Evolutionary conservation across 2,329 filamentous ascomycete species (phyloP).

Genomic region (Fusarium armeniacum): DNA sequence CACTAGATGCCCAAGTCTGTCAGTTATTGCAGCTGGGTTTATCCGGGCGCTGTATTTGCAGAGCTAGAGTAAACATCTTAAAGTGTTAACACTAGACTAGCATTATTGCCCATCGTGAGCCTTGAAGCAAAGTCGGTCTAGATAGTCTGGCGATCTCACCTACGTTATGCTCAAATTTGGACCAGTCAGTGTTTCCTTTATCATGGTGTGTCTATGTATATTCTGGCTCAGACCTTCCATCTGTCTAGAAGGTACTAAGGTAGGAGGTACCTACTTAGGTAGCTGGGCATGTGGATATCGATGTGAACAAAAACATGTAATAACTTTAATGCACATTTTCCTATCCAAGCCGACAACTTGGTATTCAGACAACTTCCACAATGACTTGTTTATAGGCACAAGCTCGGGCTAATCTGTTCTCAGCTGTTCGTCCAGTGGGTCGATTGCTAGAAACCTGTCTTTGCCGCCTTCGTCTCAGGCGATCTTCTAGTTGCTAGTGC

Average conservation of each 20-base stretch:
- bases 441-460: constrained; percentile 18
- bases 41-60: background rate
- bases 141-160: background rate
- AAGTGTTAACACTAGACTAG: background rate
- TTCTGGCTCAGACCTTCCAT: background rate
- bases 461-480: constrained; percentile 10
- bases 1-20: background rate
- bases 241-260: background rate
- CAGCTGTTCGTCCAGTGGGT: constrained; percentile 1
- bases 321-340: background rate
- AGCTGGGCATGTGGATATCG: background rate
- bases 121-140: background rate
- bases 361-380: background rate
- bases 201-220: background rate
- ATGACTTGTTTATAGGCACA: background rate
- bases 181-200: background rate
- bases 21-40: background rate
- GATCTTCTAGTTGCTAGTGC: constrained; percentile 8
- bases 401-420: background rate
- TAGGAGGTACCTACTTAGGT: no score
- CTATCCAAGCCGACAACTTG: background rate
- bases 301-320: background rate
- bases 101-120: background rate
- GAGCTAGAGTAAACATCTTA: background rate
- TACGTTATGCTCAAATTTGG: background rate